Conservation (phyloP, 1,139 yeast genomes). For the Hemisphaericaspora xylofermentans region DNA sequence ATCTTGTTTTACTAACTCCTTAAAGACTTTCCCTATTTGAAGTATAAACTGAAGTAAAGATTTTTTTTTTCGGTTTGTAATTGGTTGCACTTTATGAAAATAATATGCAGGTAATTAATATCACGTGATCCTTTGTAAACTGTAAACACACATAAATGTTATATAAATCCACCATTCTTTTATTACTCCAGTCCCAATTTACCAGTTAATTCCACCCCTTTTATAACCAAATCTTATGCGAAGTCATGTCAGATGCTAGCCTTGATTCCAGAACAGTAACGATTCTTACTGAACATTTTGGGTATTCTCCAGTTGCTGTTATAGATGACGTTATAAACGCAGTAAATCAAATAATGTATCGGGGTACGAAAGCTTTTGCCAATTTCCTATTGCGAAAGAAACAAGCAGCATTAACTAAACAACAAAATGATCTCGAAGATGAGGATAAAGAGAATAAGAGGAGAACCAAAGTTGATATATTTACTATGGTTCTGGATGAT, state of each 20-base stretch:
- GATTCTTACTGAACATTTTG: slow-evolving; percentile 76
- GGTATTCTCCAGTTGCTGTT: slow-evolving; percentile 81
- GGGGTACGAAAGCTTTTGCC: slow-evolving; percentile 80
- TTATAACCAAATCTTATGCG: too few relatives aligned
- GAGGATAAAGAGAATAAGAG: slow-evolving; percentile 20
- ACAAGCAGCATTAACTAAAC: slow-evolving; percentile 15
- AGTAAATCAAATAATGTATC: slow-evolving; percentile 80
- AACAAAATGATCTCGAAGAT: slow-evolving; percentile 18
- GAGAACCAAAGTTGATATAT: slow-evolving; percentile 11
- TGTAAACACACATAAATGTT: not conserved
- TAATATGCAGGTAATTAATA: too few relatives aligned
- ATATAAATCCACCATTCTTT: too few relatives aligned
- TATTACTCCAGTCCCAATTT: too few relatives aligned
- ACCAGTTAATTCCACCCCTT: too few relatives aligned
- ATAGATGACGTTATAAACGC: slow-evolving; percentile 89
- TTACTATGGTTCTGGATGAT: slow-evolving; percentile 22
- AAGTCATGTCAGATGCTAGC: slow-evolving; percentile 5
- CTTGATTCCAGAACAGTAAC: slow-evolving; percentile 13
- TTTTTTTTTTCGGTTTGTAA: slow-evolving; percentile 1
- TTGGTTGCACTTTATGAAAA: not conserved
- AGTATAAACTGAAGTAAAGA: too few relatives aligned
- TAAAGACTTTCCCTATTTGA: too few relatives aligned
- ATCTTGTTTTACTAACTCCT: not conserved
- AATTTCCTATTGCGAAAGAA: slow-evolving; percentile 40
- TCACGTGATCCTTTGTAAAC: not conserved